Evolutionary conservation across 331 rosid species (phyloP), one percentile per base, ranked within the genome.

Genomic region (Quercus lobata): DNA sequence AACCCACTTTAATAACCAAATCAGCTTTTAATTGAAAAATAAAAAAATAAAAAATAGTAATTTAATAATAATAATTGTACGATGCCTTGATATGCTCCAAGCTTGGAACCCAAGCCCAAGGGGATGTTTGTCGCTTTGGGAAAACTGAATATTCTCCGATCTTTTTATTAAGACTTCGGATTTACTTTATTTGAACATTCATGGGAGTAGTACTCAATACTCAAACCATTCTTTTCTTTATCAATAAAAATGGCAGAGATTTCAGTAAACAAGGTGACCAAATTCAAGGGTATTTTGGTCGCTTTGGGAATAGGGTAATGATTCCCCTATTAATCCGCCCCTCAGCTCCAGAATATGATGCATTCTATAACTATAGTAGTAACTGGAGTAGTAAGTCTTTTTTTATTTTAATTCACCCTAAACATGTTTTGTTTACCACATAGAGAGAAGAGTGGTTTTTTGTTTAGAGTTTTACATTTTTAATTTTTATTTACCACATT

Each of bases 101-200:
- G 78, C 81, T 71, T 63, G 60, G 73, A 75, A 69, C 76, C 82
- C 77, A 76, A 88, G 65, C 79, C 86, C 84, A 71, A 77, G 76
- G 89, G 96, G 86, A 94, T 90, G 89, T 86, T 94, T 94, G 97
- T 92, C 94, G 97, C 96, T 85, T 91, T 88, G 92, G 97, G 83
- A 88, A 90, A 76, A 84, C 89, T 90, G 90, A 92, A 88, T 91
- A 91, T 92, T 90, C 94, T 80, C 80, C 29, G 10, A 10, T 30
- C 62, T n/a, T 32, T 21, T 76, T 57, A 63, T 65, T 76, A 66
- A 71, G 57, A 37, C 49, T 29, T 60, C 4, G 53, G 53, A 17
- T 65, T n/a, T 49, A 8, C 14, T 9, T 32, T 77, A 72, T 61
- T 2, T 57, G 21, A 4, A 8, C 72, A 34, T 18, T 34, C 52